Base-by-base conservation (phyloP, 2,329 filamentous ascomycete genomes). In the Plenodomus tracheiphilus region DNA sequence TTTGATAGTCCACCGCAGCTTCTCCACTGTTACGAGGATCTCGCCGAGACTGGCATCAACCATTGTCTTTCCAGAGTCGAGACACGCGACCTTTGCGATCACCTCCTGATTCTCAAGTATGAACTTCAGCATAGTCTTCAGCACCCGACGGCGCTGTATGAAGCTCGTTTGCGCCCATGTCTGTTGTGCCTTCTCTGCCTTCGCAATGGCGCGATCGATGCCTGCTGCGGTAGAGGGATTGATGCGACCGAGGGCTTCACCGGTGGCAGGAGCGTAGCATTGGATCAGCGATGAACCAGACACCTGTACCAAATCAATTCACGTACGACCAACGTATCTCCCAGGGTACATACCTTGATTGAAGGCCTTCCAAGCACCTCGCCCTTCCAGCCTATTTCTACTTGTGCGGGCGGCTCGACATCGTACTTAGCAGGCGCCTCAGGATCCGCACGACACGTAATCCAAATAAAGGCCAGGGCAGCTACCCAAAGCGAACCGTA, bases 31-130 rank as follows among this genome's bases (percentile, higher is more conserved):
- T 36, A 97, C 91, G 46, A 99, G 80, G 56, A 97, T 92, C 79
- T 99, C 94, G 43, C 94, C 94, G 47, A 99, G 85, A 60, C 89
- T 86, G 1, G 93, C 94, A 74, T 99, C 94, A 34, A 97, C 85
- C 78, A 93, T 89, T 2, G 95, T 97, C 80, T 99, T 99, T 56
- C 94, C 94, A 36, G 90, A 95, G 74, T 99, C 94, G 30, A 96
- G 80, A 66, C 90, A 95, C 41, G 92, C 93, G 22, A 91, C 84
- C 15, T 84, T 82, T 63, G 91, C 92, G 61, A 99, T 95, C 20
- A 87, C 81, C 58, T 93, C 88, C 70, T 97, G 91, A 69, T 97
- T 88, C 57, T 95, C 88, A 49, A 99, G 81, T 9, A 99, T 81
- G 61, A 92, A 86, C 73, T 86, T 87, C 61, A 96, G 78, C 66